Evolutionary conservation across 2,329 filamentous ascomycete species (phyloP), one percentile per base, ranked within the genome.

Genomic region (Neopestalotiopsis clavispora): DNA sequence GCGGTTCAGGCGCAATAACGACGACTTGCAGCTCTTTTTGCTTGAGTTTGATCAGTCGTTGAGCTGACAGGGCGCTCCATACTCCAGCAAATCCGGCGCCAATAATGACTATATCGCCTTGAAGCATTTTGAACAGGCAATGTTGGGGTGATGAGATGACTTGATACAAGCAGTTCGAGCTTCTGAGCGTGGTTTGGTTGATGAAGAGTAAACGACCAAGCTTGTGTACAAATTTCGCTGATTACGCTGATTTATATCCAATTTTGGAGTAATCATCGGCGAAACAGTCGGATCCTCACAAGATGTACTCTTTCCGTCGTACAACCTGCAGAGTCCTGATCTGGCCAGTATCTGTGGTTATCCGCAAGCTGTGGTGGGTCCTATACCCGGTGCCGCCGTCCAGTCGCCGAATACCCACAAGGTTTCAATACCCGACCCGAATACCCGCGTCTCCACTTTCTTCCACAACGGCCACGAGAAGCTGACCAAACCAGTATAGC

Each of bases 21-120:
- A 72, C 40, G 32, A 82, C 72, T 28, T 79, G 71, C 38, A 80
- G 69, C 12, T 72, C 68, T 4, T 69, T 14, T 7, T 68, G 66
- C 30, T 72, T 71, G 17, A 77, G 69, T 9, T 72, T 71, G 13
- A 79, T 72, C 13, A 81, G 75, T 2, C 79, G 75, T 61, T 73
- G 74, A 30, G 80, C 80, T 5, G 78, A 71, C 1, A 82, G 72
- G 6, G 80, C 80, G 45, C 79, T 81, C 78, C 78, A 80, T 2
- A 80, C 65, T 10, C 80, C 80, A 28, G 78, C 77, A 60, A 81
- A 81, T 0, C 80, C 79, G n/a, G 78, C 70, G 2, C 80, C 79
- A 38, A 81, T 62, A 7, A 76, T 70, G 40, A 74, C 34, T 17
- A 63, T 63, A 20, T 63, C 38, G 12, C 60, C 34, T 38, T 38